These are phyloP conservation scores for Thraustotheca clavata DNA, from an alignment of 352 stramenopile genomes.

Conservation along the genomic window DNA sequence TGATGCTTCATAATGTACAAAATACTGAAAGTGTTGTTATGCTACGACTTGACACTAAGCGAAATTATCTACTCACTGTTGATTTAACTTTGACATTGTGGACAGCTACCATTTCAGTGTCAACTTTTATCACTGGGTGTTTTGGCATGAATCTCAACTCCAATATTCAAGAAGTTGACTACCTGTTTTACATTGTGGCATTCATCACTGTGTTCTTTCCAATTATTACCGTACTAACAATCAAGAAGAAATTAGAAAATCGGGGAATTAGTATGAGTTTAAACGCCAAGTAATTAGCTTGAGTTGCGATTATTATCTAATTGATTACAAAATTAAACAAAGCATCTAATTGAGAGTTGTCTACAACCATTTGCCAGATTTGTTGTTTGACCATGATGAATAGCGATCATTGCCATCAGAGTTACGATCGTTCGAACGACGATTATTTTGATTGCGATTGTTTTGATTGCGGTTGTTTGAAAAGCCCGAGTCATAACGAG, in stretches of 20 bases:
- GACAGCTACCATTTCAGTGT: conserved; percentile 5
- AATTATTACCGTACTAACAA: conserved; percentile 28
- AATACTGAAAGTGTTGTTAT: conserved; percentile 25
- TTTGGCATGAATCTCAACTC: conserved; percentile 33
- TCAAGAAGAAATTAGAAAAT: conserved; percentile 3
- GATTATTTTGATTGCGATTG: not conserved
- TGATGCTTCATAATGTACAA: conserved; percentile 19
- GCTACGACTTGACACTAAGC: conserved; percentile 21
- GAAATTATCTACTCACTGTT: conserved; percentile 20
- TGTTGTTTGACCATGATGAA: not conserved
- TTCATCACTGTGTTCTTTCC: conserved; percentile 35
- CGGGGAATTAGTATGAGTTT: conserved; percentile 2
- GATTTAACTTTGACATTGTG: conserved; percentile 32
- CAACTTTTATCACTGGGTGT: conserved; percentile 10
- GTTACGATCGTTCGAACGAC: not conserved
- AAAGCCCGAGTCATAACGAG: conserved; percentile 11
- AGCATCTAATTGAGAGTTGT: too few species aligned
- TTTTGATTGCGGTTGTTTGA: not conserved
- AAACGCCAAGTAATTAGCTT: not conserved
- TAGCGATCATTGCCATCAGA: not conserved
- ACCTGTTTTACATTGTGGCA: conserved; percentile 56
- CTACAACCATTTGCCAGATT: conserved; percentile 20
- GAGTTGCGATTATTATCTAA: too few species aligned
- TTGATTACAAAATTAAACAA: conserved; percentile 10
- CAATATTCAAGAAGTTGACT: conserved; percentile 29